Conservation (phyloP, 176 grass and related monocot species). For the Musa schizocarpa region DNA sequence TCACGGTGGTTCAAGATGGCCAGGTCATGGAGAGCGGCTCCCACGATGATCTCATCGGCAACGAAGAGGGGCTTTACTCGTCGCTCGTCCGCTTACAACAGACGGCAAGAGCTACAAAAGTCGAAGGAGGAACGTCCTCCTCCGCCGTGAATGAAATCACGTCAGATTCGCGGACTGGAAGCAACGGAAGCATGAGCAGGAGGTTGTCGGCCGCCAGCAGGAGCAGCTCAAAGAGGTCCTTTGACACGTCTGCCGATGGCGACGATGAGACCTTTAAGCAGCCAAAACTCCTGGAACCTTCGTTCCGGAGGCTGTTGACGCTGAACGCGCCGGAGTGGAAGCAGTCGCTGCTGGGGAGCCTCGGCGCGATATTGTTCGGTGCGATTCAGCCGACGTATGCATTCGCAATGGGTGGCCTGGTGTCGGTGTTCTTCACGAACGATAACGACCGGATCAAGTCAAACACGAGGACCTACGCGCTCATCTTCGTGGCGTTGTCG, state of each 20-base stretch:
- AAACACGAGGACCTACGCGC: conserved; percentile 18
- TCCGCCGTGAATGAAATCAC: background rate
- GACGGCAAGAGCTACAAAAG: conserved; percentile 8
- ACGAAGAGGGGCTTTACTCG: conserved; percentile 28
- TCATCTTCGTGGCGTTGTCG: background rate
- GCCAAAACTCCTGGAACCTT: conserved; percentile 4
- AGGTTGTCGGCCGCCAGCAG: conserved; percentile 2
- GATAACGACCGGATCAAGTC: conserved; percentile 36
- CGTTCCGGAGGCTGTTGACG: conserved; percentile 37
- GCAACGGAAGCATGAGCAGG: conserved; percentile 14
- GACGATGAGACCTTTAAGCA: background rate
- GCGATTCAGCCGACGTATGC: conserved; percentile 40
- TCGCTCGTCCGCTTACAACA: conserved; percentile 31
- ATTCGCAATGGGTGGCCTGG: conserved; percentile 36
- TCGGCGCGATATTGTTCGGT: conserved; percentile 32
- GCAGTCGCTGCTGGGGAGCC: conserved; percentile 38
- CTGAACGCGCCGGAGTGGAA: conserved; percentile 56
- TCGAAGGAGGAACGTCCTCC: background rate
- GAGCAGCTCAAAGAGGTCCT: background rate
- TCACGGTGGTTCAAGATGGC: conserved; percentile 21
- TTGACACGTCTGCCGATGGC: background rate
- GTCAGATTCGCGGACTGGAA: conserved; percentile 3
- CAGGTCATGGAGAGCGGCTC: conserved; percentile 39
- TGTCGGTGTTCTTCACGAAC: conserved; percentile 37
- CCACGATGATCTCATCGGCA: conserved; percentile 39